Percentiles rank a stretch among this genome's conserved stretches.
Conservation (phyloP, 805 yeast species). For the Kodamaea hsintzibuensis region DNA sequence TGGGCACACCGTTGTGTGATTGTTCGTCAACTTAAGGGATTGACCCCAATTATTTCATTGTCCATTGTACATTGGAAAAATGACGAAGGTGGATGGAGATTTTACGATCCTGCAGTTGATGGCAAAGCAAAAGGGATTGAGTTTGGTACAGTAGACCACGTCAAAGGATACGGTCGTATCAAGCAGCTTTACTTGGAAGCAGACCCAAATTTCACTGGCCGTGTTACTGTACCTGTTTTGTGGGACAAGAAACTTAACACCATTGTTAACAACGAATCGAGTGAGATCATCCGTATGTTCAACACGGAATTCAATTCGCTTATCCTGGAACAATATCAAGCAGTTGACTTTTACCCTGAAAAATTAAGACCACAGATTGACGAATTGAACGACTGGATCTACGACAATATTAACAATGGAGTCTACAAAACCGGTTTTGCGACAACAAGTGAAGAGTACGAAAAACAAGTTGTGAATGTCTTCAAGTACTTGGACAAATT, state of each 20-base stretch:
- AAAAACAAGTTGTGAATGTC: constrained; percentile 59
- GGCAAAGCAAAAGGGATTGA: constrained; percentile 52
- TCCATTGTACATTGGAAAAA: constrained; percentile 90
- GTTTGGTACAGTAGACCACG: constrained; percentile 40
- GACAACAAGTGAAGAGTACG: constrained; percentile 78
- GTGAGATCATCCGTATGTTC: constrained; percentile 85
- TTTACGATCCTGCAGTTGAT: constrained; percentile 51
- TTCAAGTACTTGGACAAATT: constrained; percentile 70
- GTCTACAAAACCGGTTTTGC: constrained; percentile 94
- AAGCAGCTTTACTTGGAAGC: constrained; percentile 75
- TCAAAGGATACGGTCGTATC: constrained; percentile 59
- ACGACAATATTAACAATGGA: constrained; percentile 85
- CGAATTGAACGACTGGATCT: constrained; percentile 77
- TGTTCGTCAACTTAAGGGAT: constrained; percentile 71
- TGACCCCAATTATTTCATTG: constrained; percentile 54
- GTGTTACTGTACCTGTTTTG: constrained; percentile 90
- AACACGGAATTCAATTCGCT: constrained; percentile 71
- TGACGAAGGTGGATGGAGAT: constrained; percentile 89
- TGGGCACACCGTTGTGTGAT: constrained; percentile 92
- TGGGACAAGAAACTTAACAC: constrained; percentile 86
- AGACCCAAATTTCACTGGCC: constrained; percentile 71
- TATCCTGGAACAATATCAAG: constrained; percentile 48
- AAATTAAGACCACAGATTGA: constrained; percentile 60
- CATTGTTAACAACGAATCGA: constrained; percentile 88
- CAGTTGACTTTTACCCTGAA: constrained; percentile 64